phyloP scores from a whole-genome alignment of 2,329 filamentous ascomycete species.

The Chalara sp. region DNA sequence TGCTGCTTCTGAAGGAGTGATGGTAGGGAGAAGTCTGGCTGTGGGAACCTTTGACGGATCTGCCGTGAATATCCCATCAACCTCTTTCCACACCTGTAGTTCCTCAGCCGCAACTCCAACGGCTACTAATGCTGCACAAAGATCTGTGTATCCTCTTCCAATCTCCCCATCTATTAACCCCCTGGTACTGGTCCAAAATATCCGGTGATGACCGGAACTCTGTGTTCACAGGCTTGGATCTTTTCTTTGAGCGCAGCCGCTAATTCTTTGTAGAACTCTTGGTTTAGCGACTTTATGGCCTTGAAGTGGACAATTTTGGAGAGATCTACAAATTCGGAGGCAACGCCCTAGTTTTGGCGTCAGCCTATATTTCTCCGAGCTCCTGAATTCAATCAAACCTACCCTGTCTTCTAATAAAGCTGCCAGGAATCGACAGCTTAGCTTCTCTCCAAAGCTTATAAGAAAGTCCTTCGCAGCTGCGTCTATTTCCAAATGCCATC shows the following conservation, averaged over 20 bases:
- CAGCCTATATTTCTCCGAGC: not conserved
- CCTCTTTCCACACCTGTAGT: constrained; percentile 98
- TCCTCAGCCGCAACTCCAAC: constrained; percentile 84
- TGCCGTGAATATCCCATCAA: constrained; percentile 83
- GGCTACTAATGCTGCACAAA: constrained; percentile 86
- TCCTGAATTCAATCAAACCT: constrained; percentile 4
- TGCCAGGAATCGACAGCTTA: constrained; percentile 89
- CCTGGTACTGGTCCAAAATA: constrained; percentile 94
- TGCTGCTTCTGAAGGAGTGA: constrained; percentile 90
- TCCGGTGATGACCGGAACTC: constrained; percentile 77
- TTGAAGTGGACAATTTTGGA: constrained; percentile 72
- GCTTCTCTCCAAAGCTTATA: constrained; percentile 90
- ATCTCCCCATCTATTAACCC: constrained; percentile 82
- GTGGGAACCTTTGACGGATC: constrained; percentile 89
- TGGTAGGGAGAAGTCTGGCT: constrained; percentile 77
- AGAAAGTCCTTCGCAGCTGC: constrained; percentile 78
- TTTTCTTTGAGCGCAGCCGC: constrained; percentile 55
- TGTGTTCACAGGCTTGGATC: constrained; percentile 56
- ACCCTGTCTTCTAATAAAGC: constrained; percentile 71
- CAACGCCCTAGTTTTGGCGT: constrained; percentile 50
- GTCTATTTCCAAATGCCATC: constrained; percentile 69
- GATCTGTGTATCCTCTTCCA: constrained; percentile 91
- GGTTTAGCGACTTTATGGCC: constrained; percentile 50
- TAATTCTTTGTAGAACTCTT: constrained; percentile 63
- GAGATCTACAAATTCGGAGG: constrained; percentile 85